A percentile compares a stretch with the other conserved stretches of the same genome.
Conservation (phyloP, 2,329 filamentous ascomycete species). For the Fusarium falciforme region DNA sequence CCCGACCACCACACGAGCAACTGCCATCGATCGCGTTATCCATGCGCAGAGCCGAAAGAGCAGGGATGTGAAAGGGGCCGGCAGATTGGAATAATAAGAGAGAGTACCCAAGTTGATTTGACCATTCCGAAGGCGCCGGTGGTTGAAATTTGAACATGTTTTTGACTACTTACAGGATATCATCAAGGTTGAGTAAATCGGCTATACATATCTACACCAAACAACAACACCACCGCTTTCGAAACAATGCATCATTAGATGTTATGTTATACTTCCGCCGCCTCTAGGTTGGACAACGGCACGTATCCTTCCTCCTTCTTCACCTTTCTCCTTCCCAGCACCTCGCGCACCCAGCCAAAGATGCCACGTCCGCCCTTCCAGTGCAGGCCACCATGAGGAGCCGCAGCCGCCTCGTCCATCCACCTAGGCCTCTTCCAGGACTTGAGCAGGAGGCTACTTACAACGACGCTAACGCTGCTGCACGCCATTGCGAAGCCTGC, state of each 20-base stretch:
- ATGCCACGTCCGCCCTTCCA: slow-evolving; percentile 58
- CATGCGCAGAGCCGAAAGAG: slow-evolving; percentile 9
- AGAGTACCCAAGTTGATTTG: background rate
- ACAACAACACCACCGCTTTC: slow-evolving; percentile 19
- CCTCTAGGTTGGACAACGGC: slow-evolving; percentile 65
- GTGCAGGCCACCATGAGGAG: slow-evolving; percentile 63
- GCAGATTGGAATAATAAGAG: background rate
- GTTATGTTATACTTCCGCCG: slow-evolving; percentile 16
- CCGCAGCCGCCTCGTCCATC: slow-evolving; percentile 80
- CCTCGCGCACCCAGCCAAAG: slow-evolving; percentile 56
- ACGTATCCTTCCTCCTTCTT: slow-evolving; percentile 69
- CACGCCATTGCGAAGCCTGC: slow-evolving; percentile 94
- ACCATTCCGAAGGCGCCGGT: background rate
- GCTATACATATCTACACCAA: slow-evolving; percentile 7
- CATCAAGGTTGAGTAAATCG: slow-evolving; percentile 11
- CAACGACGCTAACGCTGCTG: slow-evolving; percentile 90
- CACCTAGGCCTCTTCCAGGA: slow-evolving; percentile 86
- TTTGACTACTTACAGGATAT: slow-evolving; percentile 16
- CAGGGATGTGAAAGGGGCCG: background rate
- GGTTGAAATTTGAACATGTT: slow-evolving; percentile 8
- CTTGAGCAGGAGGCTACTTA: slow-evolving; percentile 84
- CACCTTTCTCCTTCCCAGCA: slow-evolving; percentile 50
- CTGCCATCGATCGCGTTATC: slow-evolving; percentile 12
- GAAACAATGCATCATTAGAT: slow-evolving; percentile 10
- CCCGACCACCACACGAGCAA: slow-evolving; percentile 30